Base-by-base conservation (phyloP, 345 rosid genomes). In the Mercurialis annua region DNA sequence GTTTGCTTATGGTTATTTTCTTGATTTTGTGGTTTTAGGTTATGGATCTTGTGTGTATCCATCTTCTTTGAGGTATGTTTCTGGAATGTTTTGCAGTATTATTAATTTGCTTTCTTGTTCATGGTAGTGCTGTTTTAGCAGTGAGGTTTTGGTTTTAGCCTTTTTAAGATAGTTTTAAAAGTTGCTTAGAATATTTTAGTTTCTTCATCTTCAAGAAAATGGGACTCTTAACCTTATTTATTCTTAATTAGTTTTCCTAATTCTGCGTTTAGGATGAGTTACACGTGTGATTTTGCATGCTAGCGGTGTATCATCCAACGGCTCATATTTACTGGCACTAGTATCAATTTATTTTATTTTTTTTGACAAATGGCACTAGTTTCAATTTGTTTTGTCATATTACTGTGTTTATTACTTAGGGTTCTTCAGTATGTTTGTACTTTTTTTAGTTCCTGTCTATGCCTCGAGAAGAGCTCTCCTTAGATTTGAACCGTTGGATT, bases 21-120 rank as follows among this genome's bases (percentile, higher is more conserved):
- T 21, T 62, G 46, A 21, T 46, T 72, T 9, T 74, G 54, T 69
- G 62, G 0, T n/a, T 74, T 62, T 42, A 89, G 96, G 96, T 68
- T 87, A 87, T 73, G 96, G 92, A 80, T 90, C 96, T 66, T 90
- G 96, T 58, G 82, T 85, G 52, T 90, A 85, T 66, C 96, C 96
- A 60, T 76, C 82, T 66, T 87, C 91, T 63, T 31, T 69, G 29
- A 80, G 96, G 96, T 90, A 80, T 14, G 68, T 14, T 51, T 40
- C n/a, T 11, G 51, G 55, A 29, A 5, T 30, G 29, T 65, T 8
- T 2, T 54, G 50, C 8, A 1, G 30, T 12, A 1, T 59, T 34
- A 24, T 14, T n/a, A 14, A 0, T 21, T 6, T 10, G 20, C 18
- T 34, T 51, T 24, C 47, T 47, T 47, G 14, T 11, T 23, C 10